Conservation (phyloP, 1,284 basidiomycete species). For the Heliocybe sulcata region DNA sequence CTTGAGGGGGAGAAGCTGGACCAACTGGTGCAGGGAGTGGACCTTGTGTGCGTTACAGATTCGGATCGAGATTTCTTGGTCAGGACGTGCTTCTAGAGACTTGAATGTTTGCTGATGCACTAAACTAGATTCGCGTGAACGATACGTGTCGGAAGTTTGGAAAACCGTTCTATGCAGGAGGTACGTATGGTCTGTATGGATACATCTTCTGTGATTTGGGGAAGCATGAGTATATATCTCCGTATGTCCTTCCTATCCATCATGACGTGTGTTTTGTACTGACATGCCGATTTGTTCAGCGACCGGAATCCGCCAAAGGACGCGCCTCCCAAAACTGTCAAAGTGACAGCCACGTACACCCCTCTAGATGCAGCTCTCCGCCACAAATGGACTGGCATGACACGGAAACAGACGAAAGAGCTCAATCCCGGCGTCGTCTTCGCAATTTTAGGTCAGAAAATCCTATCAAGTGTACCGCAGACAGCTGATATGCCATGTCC, state of each 20-base stretch:
- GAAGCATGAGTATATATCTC: slow-evolving; percentile 76
- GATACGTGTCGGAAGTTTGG: slow-evolving; percentile 60
- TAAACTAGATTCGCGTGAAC: slow-evolving; percentile 67
- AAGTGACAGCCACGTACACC: slow-evolving; percentile 57
- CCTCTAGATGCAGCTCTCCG: slow-evolving; percentile 61
- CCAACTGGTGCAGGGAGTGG: slow-evolving; percentile 53
- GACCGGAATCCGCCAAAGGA: slow-evolving; percentile 59
- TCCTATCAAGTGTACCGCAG: background rate
- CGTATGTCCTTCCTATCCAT: slow-evolving; percentile 51
- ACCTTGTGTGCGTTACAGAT: slow-evolving; percentile 84
- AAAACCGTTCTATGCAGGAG: slow-evolving; percentile 84
- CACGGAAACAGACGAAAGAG: slow-evolving; percentile 71
- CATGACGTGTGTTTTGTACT: slow-evolving; percentile 7
- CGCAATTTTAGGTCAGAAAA: slow-evolving; percentile 58
- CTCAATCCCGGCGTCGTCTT: slow-evolving; percentile 69
- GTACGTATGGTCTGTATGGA: slow-evolving; percentile 86
- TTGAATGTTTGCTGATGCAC: slow-evolving; percentile 1
- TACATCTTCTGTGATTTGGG: slow-evolving; percentile 94
- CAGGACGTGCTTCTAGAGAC: slow-evolving; percentile 25
- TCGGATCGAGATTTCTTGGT: slow-evolving; percentile 64
- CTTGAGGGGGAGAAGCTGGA: slow-evolving; percentile 49
- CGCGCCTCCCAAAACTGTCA: slow-evolving; percentile 48
- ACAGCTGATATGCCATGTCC: slow-evolving; percentile 1
- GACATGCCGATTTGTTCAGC: slow-evolving; percentile 24
- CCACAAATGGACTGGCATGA: slow-evolving; percentile 63